These are phyloP conservation scores for Irpex rosettiformis DNA, from an alignment of 1,284 basidiomycete species.

Conservation along the genomic window DNA sequence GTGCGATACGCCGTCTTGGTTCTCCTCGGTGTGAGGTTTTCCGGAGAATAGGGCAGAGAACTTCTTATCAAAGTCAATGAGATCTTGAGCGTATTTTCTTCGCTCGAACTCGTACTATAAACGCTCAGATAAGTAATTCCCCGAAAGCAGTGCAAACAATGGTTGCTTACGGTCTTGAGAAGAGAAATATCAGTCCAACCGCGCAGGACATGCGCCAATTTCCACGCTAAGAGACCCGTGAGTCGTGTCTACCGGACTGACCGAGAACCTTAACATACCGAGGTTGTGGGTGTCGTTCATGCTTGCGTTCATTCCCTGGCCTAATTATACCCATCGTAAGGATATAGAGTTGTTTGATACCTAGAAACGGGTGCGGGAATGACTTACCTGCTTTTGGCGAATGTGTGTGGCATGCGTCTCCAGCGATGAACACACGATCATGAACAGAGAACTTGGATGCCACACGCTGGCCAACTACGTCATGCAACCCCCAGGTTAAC, in stretches of 20 bases:
- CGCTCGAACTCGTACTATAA: conserved; percentile 69
- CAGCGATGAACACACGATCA: conserved; percentile 78
- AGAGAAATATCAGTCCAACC: conserved; percentile 66
- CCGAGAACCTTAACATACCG: conserved; percentile 30
- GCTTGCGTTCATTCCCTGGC: conserved; percentile 70
- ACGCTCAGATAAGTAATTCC: neutral
- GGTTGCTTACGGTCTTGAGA: conserved; percentile 63
- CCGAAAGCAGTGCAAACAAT: neutral
- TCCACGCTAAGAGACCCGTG: conserved; percentile 53
- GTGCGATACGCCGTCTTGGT: conserved; percentile 62
- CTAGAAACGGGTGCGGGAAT: too few relatives aligned
- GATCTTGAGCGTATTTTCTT: conserved; percentile 71
- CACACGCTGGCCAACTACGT: conserved; percentile 69
- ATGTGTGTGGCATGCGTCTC: conserved; percentile 83
- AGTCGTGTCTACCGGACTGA: neutral
- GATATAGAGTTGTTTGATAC: neutral
- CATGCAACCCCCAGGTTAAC: neutral
- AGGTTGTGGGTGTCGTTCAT: conserved; percentile 85
- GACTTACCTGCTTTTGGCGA: conserved; percentile 58
- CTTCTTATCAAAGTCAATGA: conserved; percentile 79
- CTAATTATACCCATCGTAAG: conserved; percentile 34
- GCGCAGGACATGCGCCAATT: conserved; percentile 67
- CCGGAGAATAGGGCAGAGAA: conserved; percentile 75
- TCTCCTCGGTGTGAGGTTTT: conserved; percentile 58
- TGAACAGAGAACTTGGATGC: conserved; percentile 63